Evolutionary conservation across 352 stramenopile genomes (phyloP).

Genomic region (Pythium phragmiticola): DNA sequence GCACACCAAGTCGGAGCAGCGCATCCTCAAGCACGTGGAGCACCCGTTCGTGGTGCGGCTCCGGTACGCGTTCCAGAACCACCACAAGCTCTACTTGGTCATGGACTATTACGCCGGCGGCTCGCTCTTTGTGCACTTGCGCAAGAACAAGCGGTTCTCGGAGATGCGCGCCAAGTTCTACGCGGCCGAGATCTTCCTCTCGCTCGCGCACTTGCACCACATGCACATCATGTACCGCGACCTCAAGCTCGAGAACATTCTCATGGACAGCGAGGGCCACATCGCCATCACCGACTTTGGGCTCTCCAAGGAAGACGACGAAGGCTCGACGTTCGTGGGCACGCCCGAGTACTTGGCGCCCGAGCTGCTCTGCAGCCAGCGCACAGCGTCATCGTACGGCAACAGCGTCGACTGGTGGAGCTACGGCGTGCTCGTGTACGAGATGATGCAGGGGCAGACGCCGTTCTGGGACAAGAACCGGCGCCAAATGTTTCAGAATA

Average conservation of each 20-base stretch:
- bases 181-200: slow-evolving; percentile 80
- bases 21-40: slow-evolving; percentile 86
- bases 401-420: slow-evolving; percentile 90
- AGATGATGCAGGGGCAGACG: slow-evolving; percentile 85
- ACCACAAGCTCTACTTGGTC: slow-evolving; percentile 87
- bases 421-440: slow-evolving; percentile 82
- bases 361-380: slow-evolving; percentile 73
- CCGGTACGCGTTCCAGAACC: slow-evolving; percentile 87
- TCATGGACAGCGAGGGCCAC: slow-evolving; percentile 85
- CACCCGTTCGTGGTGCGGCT: slow-evolving; percentile 89
- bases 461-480: slow-evolving; percentile 87
- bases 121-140: slow-evolving; percentile 83
- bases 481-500: slow-evolving; percentile 86
- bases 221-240: slow-evolving; percentile 91
- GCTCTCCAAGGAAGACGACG: slow-evolving; percentile 83
- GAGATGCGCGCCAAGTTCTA: slow-evolving; percentile 82
- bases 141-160: slow-evolving; percentile 69
- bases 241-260: slow-evolving; percentile 89
- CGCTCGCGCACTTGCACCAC: slow-evolving; percentile 79
- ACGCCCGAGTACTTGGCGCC: slow-evolving; percentile 85
- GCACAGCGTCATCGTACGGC: slow-evolving; percentile 72
- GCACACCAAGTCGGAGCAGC: slow-evolving; percentile 87
- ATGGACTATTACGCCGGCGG: slow-evolving; percentile 90
- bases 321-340: slow-evolving; percentile 80
- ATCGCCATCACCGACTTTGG: slow-evolving; percentile 89